Evolutionary conservation across 2,329 filamentous ascomycete genomes (phyloP).

Genomic region (Fusarium decemcellulare): DNA sequence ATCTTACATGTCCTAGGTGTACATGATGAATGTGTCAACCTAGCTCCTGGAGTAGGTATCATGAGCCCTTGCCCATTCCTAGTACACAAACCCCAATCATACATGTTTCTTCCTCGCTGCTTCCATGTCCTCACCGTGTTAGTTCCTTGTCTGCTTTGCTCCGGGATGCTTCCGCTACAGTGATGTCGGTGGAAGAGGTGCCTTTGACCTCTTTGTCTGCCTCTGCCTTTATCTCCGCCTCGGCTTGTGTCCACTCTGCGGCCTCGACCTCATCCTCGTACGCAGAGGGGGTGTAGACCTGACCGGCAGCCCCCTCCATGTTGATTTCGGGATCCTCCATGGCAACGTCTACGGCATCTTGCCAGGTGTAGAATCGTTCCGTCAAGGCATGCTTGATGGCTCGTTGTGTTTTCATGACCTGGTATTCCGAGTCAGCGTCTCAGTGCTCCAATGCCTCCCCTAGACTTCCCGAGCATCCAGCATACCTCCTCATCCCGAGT

Average conservation of each 20-base stretch:
- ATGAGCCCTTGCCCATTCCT: conserved; percentile 8
- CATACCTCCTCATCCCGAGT: conserved; percentile 77
- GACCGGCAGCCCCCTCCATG: conserved; percentile 62
- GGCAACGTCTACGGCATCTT: conserved; percentile 79
- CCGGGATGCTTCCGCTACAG: conserved; percentile 27
- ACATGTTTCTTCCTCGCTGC: conserved; percentile 24
- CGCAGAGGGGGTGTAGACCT: conserved; percentile 63
- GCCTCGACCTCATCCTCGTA: conserved; percentile 54
- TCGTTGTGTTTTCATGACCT: conserved; percentile 85
- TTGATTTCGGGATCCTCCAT: conserved; percentile 77
- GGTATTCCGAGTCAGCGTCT: conserved; percentile 32
- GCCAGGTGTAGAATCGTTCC: conserved; percentile 91
- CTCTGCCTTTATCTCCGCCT: conserved; percentile 32
- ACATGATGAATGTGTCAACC: conserved; percentile 38
- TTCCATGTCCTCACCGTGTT: conserved; percentile 24
- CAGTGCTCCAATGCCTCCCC: not conserved
- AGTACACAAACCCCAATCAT: conserved; percentile 20
- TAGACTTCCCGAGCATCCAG: not conserved
- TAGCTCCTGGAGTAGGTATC: conserved; percentile 9
- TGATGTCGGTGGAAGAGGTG: conserved; percentile 24
- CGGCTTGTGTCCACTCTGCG: conserved; percentile 43
- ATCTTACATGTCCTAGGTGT: conserved; percentile 48
- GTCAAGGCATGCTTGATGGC: conserved; percentile 88
- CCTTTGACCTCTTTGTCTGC: conserved; percentile 28
- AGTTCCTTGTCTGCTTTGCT: conserved; percentile 42